Evolutionary conservation across 2,329 filamentous ascomycete species (phyloP).

Genomic region (Eutypella sp.): DNA sequence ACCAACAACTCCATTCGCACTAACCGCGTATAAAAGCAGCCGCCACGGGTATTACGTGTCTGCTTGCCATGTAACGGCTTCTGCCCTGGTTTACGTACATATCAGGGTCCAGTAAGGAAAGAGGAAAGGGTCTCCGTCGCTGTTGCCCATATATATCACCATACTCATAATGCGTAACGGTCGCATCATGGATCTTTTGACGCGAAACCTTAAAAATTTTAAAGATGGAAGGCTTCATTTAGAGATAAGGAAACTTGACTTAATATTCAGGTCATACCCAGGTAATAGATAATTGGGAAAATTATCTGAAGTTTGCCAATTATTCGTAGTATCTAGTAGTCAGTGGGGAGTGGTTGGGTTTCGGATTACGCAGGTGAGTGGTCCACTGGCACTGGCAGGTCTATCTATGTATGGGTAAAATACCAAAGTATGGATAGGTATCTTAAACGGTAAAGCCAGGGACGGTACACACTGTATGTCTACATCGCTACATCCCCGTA

Average conservation of each 20-base stretch:
- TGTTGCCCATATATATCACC: neutral
- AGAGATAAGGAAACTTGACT: too few relatives aligned
- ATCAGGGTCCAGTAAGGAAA: neutral
- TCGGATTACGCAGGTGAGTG: too few relatives aligned
- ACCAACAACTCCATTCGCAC: too few relatives aligned
- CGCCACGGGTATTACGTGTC: neutral
- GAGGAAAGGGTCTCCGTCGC: too few relatives aligned
- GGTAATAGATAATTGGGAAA: too few relatives aligned
- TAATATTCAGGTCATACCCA: too few relatives aligned
- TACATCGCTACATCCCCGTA: neutral
- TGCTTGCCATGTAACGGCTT: neutral
- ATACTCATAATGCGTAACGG: neutral
- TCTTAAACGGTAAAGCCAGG: neutral
- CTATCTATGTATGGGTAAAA: too few relatives aligned
- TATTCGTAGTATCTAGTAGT: too few relatives aligned
- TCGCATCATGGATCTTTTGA: neutral
- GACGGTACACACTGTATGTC: neutral
- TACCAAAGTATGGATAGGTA: neutral
- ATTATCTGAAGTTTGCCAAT: too few relatives aligned
- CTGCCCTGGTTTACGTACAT: neutral
- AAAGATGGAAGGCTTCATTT: too few relatives aligned
- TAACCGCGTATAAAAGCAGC: neutral
- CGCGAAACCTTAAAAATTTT: neutral
- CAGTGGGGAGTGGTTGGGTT: too few relatives aligned
- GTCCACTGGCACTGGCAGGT: too few relatives aligned